Percentiles rank a stretch among this genome's conserved stretches.
Evolutionary conservation across 2,329 filamentous ascomycete genomes (phyloP).

Genomic region (Trichoderma gracile): DNA sequence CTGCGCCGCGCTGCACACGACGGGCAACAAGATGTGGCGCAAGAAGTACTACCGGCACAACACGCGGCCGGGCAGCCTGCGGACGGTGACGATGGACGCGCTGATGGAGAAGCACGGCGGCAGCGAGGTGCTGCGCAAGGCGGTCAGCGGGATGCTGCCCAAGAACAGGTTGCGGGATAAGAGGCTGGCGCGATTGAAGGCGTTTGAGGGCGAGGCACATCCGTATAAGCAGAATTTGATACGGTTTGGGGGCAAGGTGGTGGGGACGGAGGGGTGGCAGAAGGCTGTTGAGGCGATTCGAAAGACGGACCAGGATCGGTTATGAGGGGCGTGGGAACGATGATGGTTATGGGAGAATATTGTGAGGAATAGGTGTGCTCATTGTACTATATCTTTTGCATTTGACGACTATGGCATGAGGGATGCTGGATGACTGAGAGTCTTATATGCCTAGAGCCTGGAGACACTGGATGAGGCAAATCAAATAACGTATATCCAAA

Average conservation of each 20-base stretch:
- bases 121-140: constrained; percentile 84
- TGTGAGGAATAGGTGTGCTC: constrained; percentile 34
- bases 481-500: background rate
- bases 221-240: constrained; percentile 90
- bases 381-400: constrained; percentile 37
- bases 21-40: constrained; percentile 88
- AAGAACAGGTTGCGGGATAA: constrained; percentile 93
- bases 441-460: background rate
- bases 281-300: constrained; percentile 53
- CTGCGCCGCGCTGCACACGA: constrained; percentile 82
- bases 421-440: background rate
- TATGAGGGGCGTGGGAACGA: constrained; percentile 42
- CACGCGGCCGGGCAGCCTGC: constrained; percentile 83
- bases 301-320: constrained; percentile 50
- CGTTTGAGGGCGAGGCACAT: constrained; percentile 89
- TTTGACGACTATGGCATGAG: constrained; percentile 18
- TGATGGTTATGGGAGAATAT: constrained; percentile 17
- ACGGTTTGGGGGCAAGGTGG: constrained; percentile 63
- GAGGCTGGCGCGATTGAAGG: constrained; percentile 85
- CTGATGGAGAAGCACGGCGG: constrained; percentile 95
- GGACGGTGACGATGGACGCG: constrained; percentile 88
- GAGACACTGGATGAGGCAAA: background rate
- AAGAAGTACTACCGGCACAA: constrained; percentile 97
- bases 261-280: constrained; percentile 57
- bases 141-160: constrained; percentile 94